Evolutionary conservation across 2,329 filamentous ascomycete species (phyloP), one percentile per base, ranked within the genome.

Genomic region (Parasarocladium wereldwijsianum): DNA sequence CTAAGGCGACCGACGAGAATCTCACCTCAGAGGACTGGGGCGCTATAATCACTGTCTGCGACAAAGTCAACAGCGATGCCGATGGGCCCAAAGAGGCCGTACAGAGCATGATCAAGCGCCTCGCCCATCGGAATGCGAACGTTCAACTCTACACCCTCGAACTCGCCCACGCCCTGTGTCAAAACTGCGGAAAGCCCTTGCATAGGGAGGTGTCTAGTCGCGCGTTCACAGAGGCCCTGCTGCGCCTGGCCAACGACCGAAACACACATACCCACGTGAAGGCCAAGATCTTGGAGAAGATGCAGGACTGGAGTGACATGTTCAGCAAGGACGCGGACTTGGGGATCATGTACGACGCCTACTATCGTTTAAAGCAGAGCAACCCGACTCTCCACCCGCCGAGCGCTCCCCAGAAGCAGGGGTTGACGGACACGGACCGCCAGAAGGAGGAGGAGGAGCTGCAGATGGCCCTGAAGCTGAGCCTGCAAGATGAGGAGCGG

Each of bases 251-350:
- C 39, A 83, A 77, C 58, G 90, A 98, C 55, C 72, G 86, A 57
- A 98, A 93, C 52, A 94, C 87, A 31, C 90, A 96, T 54, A 78
- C 80, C 49, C 84, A 93, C 54, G 90, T 98, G 50, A 96, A 96
- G 58, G 74, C 83, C 39, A 96, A 94, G 68, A 93, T 98, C 40
- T 58, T 96, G 35, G 87, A 96, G 62, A 76, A 86, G 41, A 96
- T 96, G 84, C 77, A 81, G 51, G 83, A 87, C 40, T 98, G 90
- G 90, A 76, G 80, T 34, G 82, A 90, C 45, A 93, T 94, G 82
- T 96, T 96, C 51, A 70, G 72, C 44, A 76, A 70, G 36, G 84
- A 94, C 49, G 71, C 85, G 8, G 87, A 94, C 49, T 69, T 98
- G 36, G 90, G 90, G 12, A 93, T 98, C 50, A 98, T 98, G 90